phyloP scores from a whole-genome alignment of 2,329 filamentous ascomycete genomes.

The Epicoccum nigrum region DNA sequence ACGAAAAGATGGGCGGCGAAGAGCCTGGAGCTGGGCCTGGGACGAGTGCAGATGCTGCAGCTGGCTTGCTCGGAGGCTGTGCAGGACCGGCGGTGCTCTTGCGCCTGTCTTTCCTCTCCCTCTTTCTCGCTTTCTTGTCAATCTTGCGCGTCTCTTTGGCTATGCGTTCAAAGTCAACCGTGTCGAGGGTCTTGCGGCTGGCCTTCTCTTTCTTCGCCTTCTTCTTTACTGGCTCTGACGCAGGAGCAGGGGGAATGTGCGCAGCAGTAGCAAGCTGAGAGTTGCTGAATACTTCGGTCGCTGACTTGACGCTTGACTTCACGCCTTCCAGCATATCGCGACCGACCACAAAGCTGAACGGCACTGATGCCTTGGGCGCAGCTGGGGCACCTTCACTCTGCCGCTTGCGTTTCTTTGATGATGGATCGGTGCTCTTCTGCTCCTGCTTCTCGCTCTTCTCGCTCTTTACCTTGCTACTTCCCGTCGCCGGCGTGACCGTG shows the following conservation, averaged over 20 bases:
- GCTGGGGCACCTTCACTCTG: conserved; percentile 2
- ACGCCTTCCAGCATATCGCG: conserved; percentile 16
- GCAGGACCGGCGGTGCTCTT: background rate
- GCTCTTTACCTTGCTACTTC: conserved; percentile 12
- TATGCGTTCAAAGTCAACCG: background rate
- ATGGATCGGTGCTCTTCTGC: background rate
- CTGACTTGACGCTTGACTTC: conserved; percentile 15
- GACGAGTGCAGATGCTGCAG: background rate
- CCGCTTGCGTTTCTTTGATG: conserved; percentile 28
- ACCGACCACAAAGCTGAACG: conserved; percentile 6
- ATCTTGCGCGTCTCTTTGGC: conserved; percentile 7
- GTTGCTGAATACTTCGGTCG: conserved; percentile 14
- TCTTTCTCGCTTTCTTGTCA: conserved; percentile 3
- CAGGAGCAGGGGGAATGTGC: no score
- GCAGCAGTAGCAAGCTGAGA: background rate
- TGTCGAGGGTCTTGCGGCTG: conserved; percentile 4
- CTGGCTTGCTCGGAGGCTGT: no score
- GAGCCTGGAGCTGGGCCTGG: background rate
- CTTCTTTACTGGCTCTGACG: background rate
- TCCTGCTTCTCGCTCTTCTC: conserved; percentile 19
- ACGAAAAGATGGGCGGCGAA: background rate
- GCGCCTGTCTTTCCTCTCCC: conserved; percentile 13
- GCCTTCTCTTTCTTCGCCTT: conserved; percentile 5
- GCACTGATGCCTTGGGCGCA: background rate
- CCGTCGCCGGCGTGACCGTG: conserved; percentile 7